phyloP scores from a whole-genome alignment of 1,284 basidiomycete species.

The Apiotrichum laibachii region DNA sequence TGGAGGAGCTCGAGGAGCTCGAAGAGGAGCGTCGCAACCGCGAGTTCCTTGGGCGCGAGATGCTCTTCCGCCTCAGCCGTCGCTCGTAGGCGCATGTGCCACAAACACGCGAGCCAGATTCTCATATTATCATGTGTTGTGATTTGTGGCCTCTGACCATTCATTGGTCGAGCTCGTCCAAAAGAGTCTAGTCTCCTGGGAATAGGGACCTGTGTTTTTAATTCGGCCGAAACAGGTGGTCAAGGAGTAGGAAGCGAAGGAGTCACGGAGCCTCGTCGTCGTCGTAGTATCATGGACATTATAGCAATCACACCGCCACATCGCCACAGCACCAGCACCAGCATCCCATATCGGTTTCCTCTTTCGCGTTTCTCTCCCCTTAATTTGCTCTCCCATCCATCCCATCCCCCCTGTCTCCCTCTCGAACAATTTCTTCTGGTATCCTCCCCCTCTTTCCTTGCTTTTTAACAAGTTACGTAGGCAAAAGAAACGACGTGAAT shows the following conservation, averaged over 20 bases:
- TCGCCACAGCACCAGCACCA: not conserved
- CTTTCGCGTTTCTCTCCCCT: not conserved
- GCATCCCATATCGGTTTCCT: not conserved
- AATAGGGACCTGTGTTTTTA: too few species aligned
- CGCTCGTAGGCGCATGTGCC: conserved; percentile 5
- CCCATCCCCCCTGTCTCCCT: not conserved
- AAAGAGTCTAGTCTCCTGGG: too few species aligned
- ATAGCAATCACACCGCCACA: too few species aligned
- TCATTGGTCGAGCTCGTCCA: too few species aligned
- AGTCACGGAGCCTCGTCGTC: too few species aligned
- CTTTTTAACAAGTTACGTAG: not conserved
- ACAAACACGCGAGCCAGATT: not conserved
- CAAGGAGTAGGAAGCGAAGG: too few species aligned
- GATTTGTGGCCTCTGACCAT: too few species aligned
- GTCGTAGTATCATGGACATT: too few species aligned
- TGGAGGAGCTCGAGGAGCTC: conserved; percentile 25
- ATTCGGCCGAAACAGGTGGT: too few species aligned
- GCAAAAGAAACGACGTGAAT: not conserved
- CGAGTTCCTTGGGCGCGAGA: conserved; percentile 31
- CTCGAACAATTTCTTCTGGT: not conserved
- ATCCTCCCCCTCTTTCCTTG: not conserved
- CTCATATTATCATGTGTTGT: too few species aligned
- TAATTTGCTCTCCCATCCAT: not conserved
- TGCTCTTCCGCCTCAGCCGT: conserved; percentile 15
- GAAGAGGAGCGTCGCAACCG: conserved; percentile 33